phyloP scores from a whole-genome alignment of 495 filamentous ascomycete species.

The Jackrogersella multiformis region DNA sequence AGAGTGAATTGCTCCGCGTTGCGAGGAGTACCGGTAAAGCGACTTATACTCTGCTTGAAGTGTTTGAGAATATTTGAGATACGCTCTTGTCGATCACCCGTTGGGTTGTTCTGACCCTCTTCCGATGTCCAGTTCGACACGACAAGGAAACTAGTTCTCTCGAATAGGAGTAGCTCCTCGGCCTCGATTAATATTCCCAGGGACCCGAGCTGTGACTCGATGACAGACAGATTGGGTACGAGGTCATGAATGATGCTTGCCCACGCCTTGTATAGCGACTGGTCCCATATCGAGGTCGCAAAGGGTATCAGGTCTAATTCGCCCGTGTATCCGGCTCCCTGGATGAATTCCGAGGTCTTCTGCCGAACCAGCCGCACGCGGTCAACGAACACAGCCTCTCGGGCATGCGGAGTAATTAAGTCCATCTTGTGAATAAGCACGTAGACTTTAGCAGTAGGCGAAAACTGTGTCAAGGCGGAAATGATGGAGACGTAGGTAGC shows the following conservation, averaged over 20 bases:
- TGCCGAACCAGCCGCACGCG: conserved; percentile 75
- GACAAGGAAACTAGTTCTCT: conserved; percentile 93
- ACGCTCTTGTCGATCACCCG: conserved; percentile 90
- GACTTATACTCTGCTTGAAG: conserved; percentile 80
- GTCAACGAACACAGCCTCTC: conserved; percentile 83
- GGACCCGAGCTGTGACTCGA: conserved; percentile 81
- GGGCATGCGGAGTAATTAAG: conserved; percentile 81
- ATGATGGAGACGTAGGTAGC: conserved; percentile 89
- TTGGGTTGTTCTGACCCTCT: conserved; percentile 80
- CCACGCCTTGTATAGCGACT: conserved; percentile 98
- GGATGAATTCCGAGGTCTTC: conserved; percentile 74
- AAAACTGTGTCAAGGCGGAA: conserved; percentile 83
- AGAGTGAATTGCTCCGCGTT: conserved; percentile 65
- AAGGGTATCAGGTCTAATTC: conserved; percentile 73
- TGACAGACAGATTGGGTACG: conserved; percentile 89
- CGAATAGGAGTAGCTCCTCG: conserved; percentile 93
- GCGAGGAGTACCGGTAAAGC: conserved; percentile 61
- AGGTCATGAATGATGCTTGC: conserved; percentile 95
- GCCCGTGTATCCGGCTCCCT: conserved; percentile 47
- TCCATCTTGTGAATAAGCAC: conserved; percentile 99
- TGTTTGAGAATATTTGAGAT: conserved; percentile 96
- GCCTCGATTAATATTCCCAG: conserved; percentile 86
- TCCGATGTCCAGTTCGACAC: conserved; percentile 84
- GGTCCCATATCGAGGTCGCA: conserved; percentile 97
- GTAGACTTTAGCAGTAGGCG: conserved; percentile 84